phyloP scores from a whole-genome alignment of 768 basidiomycete genomes.

The Lyophyllum atratum region DNA sequence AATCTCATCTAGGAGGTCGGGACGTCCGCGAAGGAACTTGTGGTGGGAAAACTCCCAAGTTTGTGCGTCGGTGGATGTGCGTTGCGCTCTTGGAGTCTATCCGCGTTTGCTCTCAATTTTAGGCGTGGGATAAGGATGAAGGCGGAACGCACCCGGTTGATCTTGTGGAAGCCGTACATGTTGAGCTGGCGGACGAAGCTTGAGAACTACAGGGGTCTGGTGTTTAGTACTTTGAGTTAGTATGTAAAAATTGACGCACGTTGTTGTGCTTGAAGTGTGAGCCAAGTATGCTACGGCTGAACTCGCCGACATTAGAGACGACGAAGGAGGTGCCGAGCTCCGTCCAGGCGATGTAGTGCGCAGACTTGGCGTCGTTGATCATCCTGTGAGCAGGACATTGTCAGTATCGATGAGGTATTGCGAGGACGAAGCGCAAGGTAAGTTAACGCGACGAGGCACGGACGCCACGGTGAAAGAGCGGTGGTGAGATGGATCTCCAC shows the following conservation, averaged over 20 bases:
- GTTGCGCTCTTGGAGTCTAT: slow-evolving; percentile 80
- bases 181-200: slow-evolving; percentile 94
- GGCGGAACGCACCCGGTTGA: slow-evolving; percentile 68
- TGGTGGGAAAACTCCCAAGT: slow-evolving; percentile 90
- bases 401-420: not conserved
- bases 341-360: slow-evolving; percentile 83
- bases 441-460: not conserved
- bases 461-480: not conserved
- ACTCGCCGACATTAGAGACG: slow-evolving; percentile 84
- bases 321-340: slow-evolving; percentile 83
- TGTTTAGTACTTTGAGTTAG: not conserved
- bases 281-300: slow-evolving; percentile 81
- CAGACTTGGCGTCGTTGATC: slow-evolving; percentile 82
- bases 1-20: slow-evolving; percentile 83
- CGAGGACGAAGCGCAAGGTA: not conserved
- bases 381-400: slow-evolving; percentile 49
- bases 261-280: slow-evolving; percentile 92
- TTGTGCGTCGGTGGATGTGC: slow-evolving; percentile 78
- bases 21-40: slow-evolving; percentile 80
- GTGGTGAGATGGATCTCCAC: slow-evolving; percentile 1
- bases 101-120: not conserved
- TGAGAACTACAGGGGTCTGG: slow-evolving; percentile 61
- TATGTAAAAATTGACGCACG: slow-evolving; percentile 40
- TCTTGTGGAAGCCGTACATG: slow-evolving; percentile 97
- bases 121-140: not conserved